Conservation (phyloP, 2,329 filamentous ascomycete genomes). For the Aspergillus tubingensis region DNA sequence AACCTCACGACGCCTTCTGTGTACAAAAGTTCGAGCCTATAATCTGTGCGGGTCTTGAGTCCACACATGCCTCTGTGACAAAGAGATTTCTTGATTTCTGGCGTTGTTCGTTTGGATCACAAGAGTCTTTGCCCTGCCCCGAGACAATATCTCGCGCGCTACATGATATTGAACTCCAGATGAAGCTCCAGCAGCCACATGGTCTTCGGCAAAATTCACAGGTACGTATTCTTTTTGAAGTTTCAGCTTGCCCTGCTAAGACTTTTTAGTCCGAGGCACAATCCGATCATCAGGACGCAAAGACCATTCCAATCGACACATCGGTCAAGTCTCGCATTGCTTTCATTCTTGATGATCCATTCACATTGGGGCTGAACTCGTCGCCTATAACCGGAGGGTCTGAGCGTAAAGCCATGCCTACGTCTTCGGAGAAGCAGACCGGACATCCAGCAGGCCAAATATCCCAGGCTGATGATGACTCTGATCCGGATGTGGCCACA, state of each 20-base stretch:
- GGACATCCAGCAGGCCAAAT: slow-evolving; percentile 33
- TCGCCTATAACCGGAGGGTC: slow-evolving; percentile 29
- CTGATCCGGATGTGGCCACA: slow-evolving; percentile 68
- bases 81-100: slow-evolving; percentile 62
- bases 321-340: slow-evolving; percentile 19
- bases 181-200: slow-evolving; percentile 54
- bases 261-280: neutral
- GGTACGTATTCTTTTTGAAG: neutral
- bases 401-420: slow-evolving; percentile 21
- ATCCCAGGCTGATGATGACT: slow-evolving; percentile 59
- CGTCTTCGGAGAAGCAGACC: slow-evolving; percentile 30
- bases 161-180: slow-evolving; percentile 58
- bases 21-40: slow-evolving; percentile 57
- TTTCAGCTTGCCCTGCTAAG: slow-evolving; percentile 9
- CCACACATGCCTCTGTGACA: slow-evolving; percentile 52
- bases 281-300: neutral
- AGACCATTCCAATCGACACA: slow-evolving; percentile 3
- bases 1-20: slow-evolving; percentile 31
- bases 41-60: slow-evolving; percentile 56
- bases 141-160: slow-evolving; percentile 64
- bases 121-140: slow-evolving; percentile 65
- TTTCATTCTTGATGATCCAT: slow-evolving; percentile 19
- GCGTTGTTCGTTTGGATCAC: slow-evolving; percentile 68
- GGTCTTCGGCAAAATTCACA: slow-evolving; percentile 40
- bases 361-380: slow-evolving; percentile 26